These are phyloP conservation scores for Fusarium staphyleae DNA, from an alignment of 2,329 filamentous ascomycete genomes.

Conservation along the genomic window DNA sequence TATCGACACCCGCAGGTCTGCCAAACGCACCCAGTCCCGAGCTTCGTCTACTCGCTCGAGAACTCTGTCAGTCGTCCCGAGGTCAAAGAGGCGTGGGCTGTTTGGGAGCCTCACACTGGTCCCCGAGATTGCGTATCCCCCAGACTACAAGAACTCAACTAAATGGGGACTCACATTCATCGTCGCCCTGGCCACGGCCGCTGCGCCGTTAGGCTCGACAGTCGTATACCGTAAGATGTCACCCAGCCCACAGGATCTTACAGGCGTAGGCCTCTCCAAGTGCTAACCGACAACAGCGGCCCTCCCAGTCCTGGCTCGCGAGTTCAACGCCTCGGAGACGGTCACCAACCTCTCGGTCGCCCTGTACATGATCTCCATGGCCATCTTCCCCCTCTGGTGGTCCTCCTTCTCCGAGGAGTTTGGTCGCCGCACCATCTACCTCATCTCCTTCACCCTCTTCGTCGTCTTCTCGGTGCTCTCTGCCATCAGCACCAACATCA, in stretches of 20 bases:
- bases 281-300: slow-evolving; percentile 60
- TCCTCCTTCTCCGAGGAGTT: slow-evolving; percentile 78
- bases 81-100: slow-evolving; percentile 69
- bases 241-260: not conserved
- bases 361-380: slow-evolving; percentile 83
- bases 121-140: slow-evolving; percentile 79
- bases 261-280: not conserved
- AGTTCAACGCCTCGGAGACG: slow-evolving; percentile 68
- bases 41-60: slow-evolving; percentile 51
- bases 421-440: slow-evolving; percentile 79
- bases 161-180: slow-evolving; percentile 88
- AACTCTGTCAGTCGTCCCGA: slow-evolving; percentile 51
- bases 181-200: slow-evolving; percentile 77
- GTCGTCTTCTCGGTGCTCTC: slow-evolving; percentile 73
- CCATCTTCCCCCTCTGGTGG: slow-evolving; percentile 88
- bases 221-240: slow-evolving; percentile 77
- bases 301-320: slow-evolving; percentile 66
- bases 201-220: slow-evolving; percentile 81
- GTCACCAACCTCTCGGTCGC: slow-evolving; percentile 79
- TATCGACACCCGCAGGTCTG: slow-evolving; percentile 32
- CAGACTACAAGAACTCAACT: slow-evolving; percentile 72
- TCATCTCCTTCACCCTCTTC: slow-evolving; percentile 76
- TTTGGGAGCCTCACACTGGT: slow-evolving; percentile 74
- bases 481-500: slow-evolving; percentile 72
- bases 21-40: slow-evolving; percentile 41